These are phyloP conservation scores for Psidium guajava DNA, from an alignment of 345 rosid species.

Conservation along the genomic window DNA sequence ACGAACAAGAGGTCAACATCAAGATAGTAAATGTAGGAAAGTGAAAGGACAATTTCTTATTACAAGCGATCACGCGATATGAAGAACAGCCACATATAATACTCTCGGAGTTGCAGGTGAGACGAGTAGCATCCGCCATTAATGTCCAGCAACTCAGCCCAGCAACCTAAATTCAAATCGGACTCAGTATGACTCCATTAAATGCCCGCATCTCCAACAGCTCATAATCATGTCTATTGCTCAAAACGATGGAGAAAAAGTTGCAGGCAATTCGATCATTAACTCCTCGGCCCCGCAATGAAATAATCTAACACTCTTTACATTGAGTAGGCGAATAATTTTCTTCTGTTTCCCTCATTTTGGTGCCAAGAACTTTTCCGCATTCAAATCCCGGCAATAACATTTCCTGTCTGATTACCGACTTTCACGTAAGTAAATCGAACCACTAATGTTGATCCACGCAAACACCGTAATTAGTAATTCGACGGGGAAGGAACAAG, in stretches of 20 bases:
- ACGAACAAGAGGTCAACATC: neutral
- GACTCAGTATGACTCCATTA: neutral
- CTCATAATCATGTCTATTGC: neutral
- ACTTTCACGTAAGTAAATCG: neutral
- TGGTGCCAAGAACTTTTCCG: neutral
- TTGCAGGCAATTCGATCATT: neutral
- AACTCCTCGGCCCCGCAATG: neutral
- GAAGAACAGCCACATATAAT: neutral
- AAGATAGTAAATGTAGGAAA: neutral
- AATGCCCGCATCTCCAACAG: neutral
- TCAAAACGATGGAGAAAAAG: neutral
- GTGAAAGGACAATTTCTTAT: neutral
- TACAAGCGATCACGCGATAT: neutral
- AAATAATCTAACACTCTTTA: neutral
- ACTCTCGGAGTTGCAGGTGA: neutral
- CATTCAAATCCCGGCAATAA: neutral
- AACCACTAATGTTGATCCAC: neutral
- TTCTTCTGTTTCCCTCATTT: neutral
- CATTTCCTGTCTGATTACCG: neutral
- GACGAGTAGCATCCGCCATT: slow-evolving; percentile 7
- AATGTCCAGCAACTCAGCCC: neutral
- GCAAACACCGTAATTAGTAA: neutral
- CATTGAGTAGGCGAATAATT: neutral
- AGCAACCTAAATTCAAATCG: neutral
- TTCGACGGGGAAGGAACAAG: neutral